Conservation (phyloP, 805 yeast species). For the Naumovozyma baii region DNA sequence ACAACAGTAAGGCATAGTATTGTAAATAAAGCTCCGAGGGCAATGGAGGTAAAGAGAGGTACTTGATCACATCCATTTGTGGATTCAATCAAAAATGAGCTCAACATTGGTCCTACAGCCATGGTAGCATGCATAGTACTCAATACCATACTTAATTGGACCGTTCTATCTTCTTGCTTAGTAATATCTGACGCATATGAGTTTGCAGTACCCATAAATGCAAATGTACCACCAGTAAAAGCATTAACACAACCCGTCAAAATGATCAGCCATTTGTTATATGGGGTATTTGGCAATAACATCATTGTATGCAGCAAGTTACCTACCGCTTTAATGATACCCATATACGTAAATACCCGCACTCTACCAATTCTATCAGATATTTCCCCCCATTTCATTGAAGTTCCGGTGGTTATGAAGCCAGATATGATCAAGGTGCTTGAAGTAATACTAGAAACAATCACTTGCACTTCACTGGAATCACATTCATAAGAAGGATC, state of each 20-base stretch:
- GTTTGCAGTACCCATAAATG: conserved; percentile 48
- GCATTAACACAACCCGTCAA: conserved; percentile 38
- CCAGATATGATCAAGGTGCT: conserved; percentile 35
- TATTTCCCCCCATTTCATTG: conserved; percentile 53
- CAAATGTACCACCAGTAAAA: conserved; percentile 53
- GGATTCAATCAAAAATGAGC: conserved; percentile 33
- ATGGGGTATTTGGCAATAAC: conserved; percentile 32
- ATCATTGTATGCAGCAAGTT: conserved; percentile 14
- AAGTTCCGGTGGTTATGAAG: conserved; percentile 39
- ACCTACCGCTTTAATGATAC: conserved; percentile 17
- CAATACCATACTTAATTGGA: conserved; percentile 47
- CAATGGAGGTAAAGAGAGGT: conserved; percentile 27
- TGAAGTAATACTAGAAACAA: conserved; percentile 42
- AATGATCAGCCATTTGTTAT: conserved; percentile 33
- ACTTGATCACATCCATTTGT: conserved; percentile 22
- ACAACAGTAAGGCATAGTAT: conserved; percentile 33
- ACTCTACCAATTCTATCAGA: conserved; percentile 61
- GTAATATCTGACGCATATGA: conserved; percentile 70
- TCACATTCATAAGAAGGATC: conserved; percentile 25
- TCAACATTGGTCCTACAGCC: conserved; percentile 55
- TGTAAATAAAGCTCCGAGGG: conserved; percentile 28
- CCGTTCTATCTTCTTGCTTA: conserved; percentile 48
- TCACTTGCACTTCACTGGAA: conserved; percentile 34
- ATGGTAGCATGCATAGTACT: conserved; percentile 53
- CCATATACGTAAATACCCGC: conserved; percentile 34